Conservation (phyloP, 2,329 filamentous ascomycete genomes). For the Fusarium staphyleae region DNA sequence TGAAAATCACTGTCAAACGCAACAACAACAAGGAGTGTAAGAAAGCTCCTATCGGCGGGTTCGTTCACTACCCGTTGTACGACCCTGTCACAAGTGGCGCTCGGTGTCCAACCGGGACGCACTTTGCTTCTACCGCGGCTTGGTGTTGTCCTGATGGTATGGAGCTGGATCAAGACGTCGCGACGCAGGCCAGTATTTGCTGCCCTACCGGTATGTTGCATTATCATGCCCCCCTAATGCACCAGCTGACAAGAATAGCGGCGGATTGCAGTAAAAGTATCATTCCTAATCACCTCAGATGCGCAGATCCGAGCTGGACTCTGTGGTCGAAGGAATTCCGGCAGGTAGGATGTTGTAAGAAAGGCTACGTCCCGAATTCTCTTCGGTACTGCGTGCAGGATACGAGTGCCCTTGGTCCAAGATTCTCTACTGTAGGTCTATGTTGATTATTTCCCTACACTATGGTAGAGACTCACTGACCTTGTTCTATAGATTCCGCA, state of each 20-base stretch:
- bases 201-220: slow-evolving; percentile 21
- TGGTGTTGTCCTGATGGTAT: slow-evolving; percentile 28
- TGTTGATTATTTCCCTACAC: too few species aligned
- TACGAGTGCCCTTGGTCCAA: slow-evolving; percentile 42
- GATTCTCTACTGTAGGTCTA: too few species aligned
- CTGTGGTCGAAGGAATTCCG: slow-evolving; percentile 19
- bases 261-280: slow-evolving; percentile 11
- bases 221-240: background rate
- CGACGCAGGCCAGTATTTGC: slow-evolving; percentile 13
- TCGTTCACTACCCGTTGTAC: slow-evolving; percentile 10
- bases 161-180: slow-evolving; percentile 7
- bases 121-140: background rate
- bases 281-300: slow-evolving; percentile 11
- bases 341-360: slow-evolving; percentile 19
- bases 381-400: slow-evolving; percentile 10
- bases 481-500: too few species aligned
- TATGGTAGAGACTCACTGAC: too few species aligned
- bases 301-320: slow-evolving; percentile 12
- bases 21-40: background rate
- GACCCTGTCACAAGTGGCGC: slow-evolving; percentile 6
- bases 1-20: slow-evolving; percentile 4
- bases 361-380: slow-evolving; percentile 17
- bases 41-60: slow-evolving; percentile 4
- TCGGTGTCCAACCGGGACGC: slow-evolving; percentile 7
- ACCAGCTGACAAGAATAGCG: slow-evolving; percentile 5